phyloP scores from a whole-genome alignment of 352 stramenopile species.

The Globisporangium yorkense region DNA sequence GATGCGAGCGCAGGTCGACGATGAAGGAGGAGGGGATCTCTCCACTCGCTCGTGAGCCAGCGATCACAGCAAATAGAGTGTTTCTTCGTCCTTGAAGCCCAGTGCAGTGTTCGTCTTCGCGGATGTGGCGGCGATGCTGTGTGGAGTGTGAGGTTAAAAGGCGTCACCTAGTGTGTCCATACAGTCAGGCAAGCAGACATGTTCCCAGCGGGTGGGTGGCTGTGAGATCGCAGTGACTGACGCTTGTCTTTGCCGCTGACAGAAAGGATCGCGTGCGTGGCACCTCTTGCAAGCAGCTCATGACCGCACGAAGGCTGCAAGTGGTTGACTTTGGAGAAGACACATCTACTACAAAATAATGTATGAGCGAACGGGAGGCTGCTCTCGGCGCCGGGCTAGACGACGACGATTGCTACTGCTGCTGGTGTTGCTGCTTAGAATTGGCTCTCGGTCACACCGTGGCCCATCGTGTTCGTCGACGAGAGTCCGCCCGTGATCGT shows the following conservation, averaged over 20 bases:
- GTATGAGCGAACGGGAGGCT: not conserved
- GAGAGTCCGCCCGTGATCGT: slow-evolving; percentile 93
- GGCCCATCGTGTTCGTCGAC: slow-evolving; percentile 96
- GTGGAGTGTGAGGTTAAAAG: no score
- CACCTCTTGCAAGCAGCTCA: no score
- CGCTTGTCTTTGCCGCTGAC: no score
- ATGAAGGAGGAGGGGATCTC: not conserved
- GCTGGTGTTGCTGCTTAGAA: slow-evolving; percentile 60
- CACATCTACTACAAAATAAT: not conserved
- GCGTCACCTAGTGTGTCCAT: no score
- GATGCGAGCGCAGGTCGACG: not conserved
- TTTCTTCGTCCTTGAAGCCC: not conserved
- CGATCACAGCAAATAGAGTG: slow-evolving; percentile 13
- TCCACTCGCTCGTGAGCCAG: not conserved
- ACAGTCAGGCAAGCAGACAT: no score
- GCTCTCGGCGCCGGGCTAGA: no score
- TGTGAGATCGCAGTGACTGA: no score
- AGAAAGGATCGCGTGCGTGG: no score
- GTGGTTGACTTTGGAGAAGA: not conserved
- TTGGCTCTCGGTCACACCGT: slow-evolving; percentile 96
- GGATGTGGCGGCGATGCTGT: no score
- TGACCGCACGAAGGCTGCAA: no score
- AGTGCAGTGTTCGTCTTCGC: not conserved
- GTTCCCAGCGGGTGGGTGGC: no score
- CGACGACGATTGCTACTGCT: not conserved